These are phyloP conservation scores for Gynostemma pentaphyllum DNA, from an alignment of 306 rosid genomes.

Conservation along the genomic window DNA sequence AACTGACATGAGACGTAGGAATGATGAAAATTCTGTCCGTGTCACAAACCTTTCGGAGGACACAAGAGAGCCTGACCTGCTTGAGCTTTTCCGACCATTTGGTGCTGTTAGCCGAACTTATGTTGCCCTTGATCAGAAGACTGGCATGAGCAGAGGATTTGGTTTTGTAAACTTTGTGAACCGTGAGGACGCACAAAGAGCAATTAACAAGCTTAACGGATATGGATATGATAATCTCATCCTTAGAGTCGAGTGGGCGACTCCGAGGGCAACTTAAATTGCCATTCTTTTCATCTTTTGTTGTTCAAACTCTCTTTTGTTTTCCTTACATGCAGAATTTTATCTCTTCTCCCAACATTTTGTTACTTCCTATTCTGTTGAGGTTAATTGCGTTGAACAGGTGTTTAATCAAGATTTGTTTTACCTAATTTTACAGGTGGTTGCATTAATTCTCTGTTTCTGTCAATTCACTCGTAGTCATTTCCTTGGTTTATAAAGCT, in stretches of 20 bases:
- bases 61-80: slow-evolving; percentile 87
- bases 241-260: slow-evolving; percentile 65
- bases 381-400: background rate
- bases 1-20: slow-evolving; percentile 82
- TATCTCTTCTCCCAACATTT: background rate
- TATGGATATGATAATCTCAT: slow-evolving; percentile 81
- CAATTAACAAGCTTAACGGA: slow-evolving; percentile 85
- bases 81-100: slow-evolving; percentile 85
- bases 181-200: slow-evolving; percentile 90
- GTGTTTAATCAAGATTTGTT: background rate
- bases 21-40: slow-evolving; percentile 89
- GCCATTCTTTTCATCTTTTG: background rate
- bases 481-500: background rate
- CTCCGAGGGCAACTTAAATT: slow-evolving; percentile 44
- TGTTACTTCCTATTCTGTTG: background rate
- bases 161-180: slow-evolving; percentile 91
- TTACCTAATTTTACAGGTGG: background rate
- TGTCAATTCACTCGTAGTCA: background rate
- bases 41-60: slow-evolving; percentile 96
- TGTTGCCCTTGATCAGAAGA: slow-evolving; percentile 85
- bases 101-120: slow-evolving; percentile 85
- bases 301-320: background rate
- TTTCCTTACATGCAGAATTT: background rate
- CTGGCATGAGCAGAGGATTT: slow-evolving; percentile 81
- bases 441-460: background rate